A percentile compares a stretch with the other conserved stretches of the same genome.
These are phyloP conservation scores for Lasiosphaeria miniovina DNA, from an alignment of 495 filamentous ascomycete species.

Conservation along the genomic window DNA sequence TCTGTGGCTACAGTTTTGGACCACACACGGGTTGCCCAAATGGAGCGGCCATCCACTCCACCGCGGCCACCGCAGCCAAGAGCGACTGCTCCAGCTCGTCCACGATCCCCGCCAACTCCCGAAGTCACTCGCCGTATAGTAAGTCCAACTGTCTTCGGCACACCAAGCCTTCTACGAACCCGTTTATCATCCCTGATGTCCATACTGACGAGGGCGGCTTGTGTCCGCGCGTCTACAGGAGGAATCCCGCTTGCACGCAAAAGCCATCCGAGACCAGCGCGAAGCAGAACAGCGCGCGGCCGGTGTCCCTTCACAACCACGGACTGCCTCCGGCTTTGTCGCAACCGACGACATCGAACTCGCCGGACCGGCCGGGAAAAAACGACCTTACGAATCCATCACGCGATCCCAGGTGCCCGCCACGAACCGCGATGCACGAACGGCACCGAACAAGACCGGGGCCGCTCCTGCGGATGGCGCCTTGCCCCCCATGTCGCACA, in stretches of 20 bases:
- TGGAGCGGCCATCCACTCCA: slow-evolving; percentile 62
- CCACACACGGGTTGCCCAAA: slow-evolving; percentile 4
- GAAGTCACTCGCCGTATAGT: slow-evolving; percentile 71
- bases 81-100: slow-evolving; percentile 34
- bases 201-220: neutral
- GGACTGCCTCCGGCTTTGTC: slow-evolving; percentile 39
- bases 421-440: slow-evolving; percentile 65
- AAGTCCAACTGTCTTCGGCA: slow-evolving; percentile 20
- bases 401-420: slow-evolving; percentile 56
- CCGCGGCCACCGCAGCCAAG: slow-evolving; percentile 36
- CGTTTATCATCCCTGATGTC: neutral
- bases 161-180: neutral
- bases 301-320: slow-evolving; percentile 26
- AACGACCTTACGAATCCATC: slow-evolving; percentile 59
- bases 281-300: slow-evolving; percentile 52
- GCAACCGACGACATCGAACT: slow-evolving; percentile 36
- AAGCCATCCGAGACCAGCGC: slow-evolving; percentile 73
- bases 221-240: slow-evolving; percentile 54
- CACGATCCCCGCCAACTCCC: slow-evolving; percentile 62
- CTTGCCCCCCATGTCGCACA: slow-evolving; percentile 41
- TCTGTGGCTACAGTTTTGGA: too few relatives aligned
- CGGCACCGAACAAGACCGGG: slow-evolving; percentile 31
- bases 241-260: slow-evolving; percentile 85
- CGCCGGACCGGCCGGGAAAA: slow-evolving; percentile 37
- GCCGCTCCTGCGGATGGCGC: slow-evolving; percentile 58